phyloP scores from a whole-genome alignment of 2,329 filamentous ascomycete genomes.

The Pseudogymnoascus sp. region DNA sequence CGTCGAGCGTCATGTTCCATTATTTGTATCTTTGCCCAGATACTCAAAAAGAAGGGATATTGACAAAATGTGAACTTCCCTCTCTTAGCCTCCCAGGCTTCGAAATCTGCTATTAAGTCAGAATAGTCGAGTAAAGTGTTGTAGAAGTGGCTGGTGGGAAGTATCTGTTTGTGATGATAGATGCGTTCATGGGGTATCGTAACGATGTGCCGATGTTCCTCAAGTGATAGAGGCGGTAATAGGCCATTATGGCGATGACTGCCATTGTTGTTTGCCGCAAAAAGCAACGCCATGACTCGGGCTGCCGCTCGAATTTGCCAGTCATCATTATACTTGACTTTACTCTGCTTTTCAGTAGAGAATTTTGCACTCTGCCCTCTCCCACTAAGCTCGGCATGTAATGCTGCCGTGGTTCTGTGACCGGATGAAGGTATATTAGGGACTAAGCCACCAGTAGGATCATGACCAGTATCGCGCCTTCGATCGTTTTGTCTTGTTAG shows the following conservation, averaged over 20 bases:
- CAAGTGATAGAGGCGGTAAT: constrained; percentile 28
- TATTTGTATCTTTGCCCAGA: constrained; percentile 87
- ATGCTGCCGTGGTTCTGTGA: constrained; percentile 52
- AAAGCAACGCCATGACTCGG: constrained; percentile 71
- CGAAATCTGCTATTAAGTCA: constrained; percentile 81
- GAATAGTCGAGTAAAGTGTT: constrained; percentile 78
- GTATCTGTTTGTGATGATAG: constrained; percentile 53
- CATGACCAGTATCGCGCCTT: constrained; percentile 50
- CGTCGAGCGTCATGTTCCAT: constrained; percentile 80
- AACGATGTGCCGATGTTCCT: constrained; percentile 16
- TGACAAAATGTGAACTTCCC: constrained; percentile 82
- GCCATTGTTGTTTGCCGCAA: constrained; percentile 66
- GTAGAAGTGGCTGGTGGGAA: constrained; percentile 82
- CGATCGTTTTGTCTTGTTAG: constrained; percentile 65
- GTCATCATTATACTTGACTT: constrained; percentile 67
- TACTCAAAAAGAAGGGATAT: constrained; percentile 85
- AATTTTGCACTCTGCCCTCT: constrained; percentile 45
- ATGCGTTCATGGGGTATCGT: constrained; percentile 31
- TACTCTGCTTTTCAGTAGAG: constrained; percentile 43
- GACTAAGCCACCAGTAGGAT: constrained; percentile 61
- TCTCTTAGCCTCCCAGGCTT: constrained; percentile 72
- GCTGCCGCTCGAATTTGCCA: constrained; percentile 84
- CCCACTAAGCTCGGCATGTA: constrained; percentile 68
- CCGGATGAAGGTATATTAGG: constrained; percentile 64
- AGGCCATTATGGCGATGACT: constrained; percentile 25